Percentiles rank a stretch among this genome's conserved stretches.
These are phyloP conservation scores for Coniosporium apollinis DNA, from an alignment of 495 filamentous ascomycete species.

Conservation along the genomic window DNA sequence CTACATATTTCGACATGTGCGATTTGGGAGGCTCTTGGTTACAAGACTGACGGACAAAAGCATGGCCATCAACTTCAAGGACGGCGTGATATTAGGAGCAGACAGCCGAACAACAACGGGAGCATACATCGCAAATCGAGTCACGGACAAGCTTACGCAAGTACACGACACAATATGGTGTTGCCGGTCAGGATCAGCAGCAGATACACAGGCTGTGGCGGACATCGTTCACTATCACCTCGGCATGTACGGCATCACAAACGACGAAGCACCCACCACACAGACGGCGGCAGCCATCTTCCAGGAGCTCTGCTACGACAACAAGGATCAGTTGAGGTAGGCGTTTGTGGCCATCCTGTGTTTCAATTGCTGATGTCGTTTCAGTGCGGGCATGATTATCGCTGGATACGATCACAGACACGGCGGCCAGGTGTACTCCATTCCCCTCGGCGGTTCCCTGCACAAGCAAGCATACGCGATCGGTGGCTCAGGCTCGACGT, in stretches of 20 bases:
- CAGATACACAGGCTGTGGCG: conserved; percentile 93
- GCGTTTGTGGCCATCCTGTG: conserved; percentile 5
- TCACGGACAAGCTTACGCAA: conserved; percentile 97
- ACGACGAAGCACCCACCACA: conserved; percentile 77
- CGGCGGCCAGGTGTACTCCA: conserved; percentile 92
- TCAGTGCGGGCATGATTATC: conserved; percentile 89
- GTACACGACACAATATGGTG: conserved; percentile 99
- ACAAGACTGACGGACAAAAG: too few relatives aligned
- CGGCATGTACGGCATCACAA: conserved; percentile 75
- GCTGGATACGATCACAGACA: conserved; percentile 87
- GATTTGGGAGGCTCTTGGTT: too few relatives aligned
- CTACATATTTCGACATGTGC: too few relatives aligned
- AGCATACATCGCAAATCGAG: conserved; percentile 95
- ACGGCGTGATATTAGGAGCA: conserved; percentile 90
- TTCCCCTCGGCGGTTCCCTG: conserved; percentile 88
- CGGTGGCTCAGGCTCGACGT: conserved; percentile 91
- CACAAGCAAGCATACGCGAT: conserved; percentile 96
- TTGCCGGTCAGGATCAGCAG: conserved; percentile 90
- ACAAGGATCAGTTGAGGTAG: conserved; percentile 82
- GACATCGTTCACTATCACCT: conserved; percentile 96
- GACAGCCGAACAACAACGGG: conserved; percentile 98
- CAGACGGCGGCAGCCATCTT: conserved; percentile 88
- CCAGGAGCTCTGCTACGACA: conserved; percentile 92
- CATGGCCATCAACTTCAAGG: conserved; percentile 93
- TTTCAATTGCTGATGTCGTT: conserved; percentile 4